phyloP scores from a whole-genome alignment of 345 rosid genomes.

The Eucalyptus erythrocorys region DNA sequence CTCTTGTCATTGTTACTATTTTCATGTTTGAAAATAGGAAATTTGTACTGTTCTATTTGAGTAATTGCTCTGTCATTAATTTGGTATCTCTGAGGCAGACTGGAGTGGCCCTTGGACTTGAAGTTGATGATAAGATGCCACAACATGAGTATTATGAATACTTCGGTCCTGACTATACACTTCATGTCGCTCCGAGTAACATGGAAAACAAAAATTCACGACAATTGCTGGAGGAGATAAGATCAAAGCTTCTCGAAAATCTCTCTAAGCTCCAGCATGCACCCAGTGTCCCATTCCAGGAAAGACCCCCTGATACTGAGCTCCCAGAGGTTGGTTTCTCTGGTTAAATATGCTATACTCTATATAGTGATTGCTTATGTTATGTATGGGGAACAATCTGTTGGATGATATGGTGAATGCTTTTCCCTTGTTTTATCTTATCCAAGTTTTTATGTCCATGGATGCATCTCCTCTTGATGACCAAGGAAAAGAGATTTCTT shows the following conservation, averaged over 20 bases:
- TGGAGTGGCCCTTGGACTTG: slow-evolving; percentile 57
- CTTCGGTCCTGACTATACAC: slow-evolving; percentile 55
- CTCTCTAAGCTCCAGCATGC: slow-evolving; percentile 96
- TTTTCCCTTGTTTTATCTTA: not conserved
- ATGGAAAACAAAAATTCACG: slow-evolving; percentile 65
- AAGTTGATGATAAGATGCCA: slow-evolving; percentile 63
- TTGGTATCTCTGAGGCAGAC: slow-evolving; percentile 20
- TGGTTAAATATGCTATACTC: not conserved
- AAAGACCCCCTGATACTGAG: slow-evolving; percentile 76
- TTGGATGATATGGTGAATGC: not conserved
- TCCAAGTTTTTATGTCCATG: not conserved
- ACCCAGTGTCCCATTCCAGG: slow-evolving; percentile 92
- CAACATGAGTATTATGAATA: slow-evolving; percentile 58
- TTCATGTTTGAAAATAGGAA: not conserved
- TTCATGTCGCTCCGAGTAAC: slow-evolving; percentile 64
- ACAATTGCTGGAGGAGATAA: slow-evolving; percentile 70
- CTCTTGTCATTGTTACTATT: not conserved
- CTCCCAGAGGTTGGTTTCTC: slow-evolving; percentile 43
- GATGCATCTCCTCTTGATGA: not conserved
- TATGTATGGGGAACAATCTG: not conserved
- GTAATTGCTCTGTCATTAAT: not conserved
- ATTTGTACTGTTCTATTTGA: not conserved
- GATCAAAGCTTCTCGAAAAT: slow-evolving; percentile 68
- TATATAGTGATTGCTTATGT: not conserved
- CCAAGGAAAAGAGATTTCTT: not conserved